phyloP scores from a whole-genome alignment of 371 early-diverging fungal genomes.

The Circinella minor region DNA sequence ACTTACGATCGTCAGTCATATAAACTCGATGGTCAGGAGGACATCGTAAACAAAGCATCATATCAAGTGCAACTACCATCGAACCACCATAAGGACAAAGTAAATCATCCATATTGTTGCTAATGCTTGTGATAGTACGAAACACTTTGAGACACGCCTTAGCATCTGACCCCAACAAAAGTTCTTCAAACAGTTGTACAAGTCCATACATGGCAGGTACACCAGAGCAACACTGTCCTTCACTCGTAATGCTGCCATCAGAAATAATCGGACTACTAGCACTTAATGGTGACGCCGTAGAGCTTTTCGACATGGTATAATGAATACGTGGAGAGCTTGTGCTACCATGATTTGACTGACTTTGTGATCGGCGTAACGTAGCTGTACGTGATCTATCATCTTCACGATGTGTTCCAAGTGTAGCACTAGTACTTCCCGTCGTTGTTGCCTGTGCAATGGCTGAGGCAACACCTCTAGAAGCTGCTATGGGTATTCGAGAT shows the following conservation, averaged over 20 bases:
- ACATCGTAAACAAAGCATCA: slow-evolving; percentile 60
- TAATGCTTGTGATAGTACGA: slow-evolving; percentile 51
- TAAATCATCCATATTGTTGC: slow-evolving; percentile 41
- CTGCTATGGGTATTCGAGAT: not conserved
- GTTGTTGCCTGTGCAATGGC: slow-evolving; percentile 6
- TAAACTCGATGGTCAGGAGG: slow-evolving; percentile 64
- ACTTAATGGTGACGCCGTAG: slow-evolving; percentile 16
- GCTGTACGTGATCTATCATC: not conserved
- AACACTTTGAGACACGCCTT: slow-evolving; percentile 48
- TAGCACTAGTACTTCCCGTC: not conserved
- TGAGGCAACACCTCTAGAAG: not conserved
- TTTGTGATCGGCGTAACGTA: slow-evolving; percentile 23
- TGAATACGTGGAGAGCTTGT: not conserved
- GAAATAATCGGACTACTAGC: slow-evolving; percentile 13
- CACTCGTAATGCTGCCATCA: not conserved
- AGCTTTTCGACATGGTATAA: slow-evolving; percentile 16
- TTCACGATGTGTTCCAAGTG: not conserved
- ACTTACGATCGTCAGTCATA: slow-evolving; percentile 43
- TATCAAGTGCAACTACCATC: slow-evolving; percentile 59
- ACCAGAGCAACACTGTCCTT: slow-evolving; percentile 27
- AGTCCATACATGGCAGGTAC: slow-evolving; percentile 41
- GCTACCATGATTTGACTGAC: slow-evolving; percentile 16
- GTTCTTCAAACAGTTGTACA: slow-evolving; percentile 41
- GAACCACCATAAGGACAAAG: slow-evolving; percentile 52
- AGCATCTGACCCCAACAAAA: slow-evolving; percentile 14